A percentile compares a stretch with the other conserved stretches of the same genome.
These are phyloP conservation scores for Kokia cookei DNA, from an alignment of 441 rosid species.

Conservation along the genomic window DNA sequence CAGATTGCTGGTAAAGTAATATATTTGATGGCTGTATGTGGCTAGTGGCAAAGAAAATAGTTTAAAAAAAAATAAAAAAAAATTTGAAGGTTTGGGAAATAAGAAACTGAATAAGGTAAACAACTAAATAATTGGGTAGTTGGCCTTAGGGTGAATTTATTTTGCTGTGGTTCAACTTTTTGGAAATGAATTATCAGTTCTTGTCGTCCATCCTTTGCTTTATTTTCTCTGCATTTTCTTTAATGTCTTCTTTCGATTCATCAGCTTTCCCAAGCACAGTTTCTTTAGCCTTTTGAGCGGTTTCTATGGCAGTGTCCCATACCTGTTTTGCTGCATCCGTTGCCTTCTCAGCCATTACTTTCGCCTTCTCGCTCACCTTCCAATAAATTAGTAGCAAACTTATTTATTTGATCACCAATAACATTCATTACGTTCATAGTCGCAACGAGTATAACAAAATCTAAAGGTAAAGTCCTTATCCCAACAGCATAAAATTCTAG, in stretches of 20 bases:
- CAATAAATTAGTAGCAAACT: too few relatives aligned
- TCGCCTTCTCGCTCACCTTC: conserved; percentile 8
- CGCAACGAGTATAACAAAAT: not conserved
- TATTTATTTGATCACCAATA: not conserved
- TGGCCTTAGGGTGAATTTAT: not conserved
- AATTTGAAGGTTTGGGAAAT: not conserved
- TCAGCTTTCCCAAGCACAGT: conserved; percentile 12
- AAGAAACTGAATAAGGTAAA: not conserved
- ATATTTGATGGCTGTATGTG: too few relatives aligned
- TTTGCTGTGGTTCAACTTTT: not conserved
- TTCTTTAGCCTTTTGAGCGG: conserved; percentile 21
- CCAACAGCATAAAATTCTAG: not conserved
- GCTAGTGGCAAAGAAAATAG: too few relatives aligned
- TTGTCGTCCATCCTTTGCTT: conserved; percentile 20
- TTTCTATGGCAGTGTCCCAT: conserved; percentile 23
- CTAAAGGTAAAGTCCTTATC: not conserved
- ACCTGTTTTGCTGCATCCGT: conserved; percentile 20
- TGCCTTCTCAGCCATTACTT: conserved; percentile 3
- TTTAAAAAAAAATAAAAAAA: not conserved
- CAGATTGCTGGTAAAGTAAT: too few relatives aligned
- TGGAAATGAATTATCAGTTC: not conserved
- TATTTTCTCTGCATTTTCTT: conserved; percentile 15
- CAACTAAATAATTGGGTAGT: not conserved
- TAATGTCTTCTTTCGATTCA: conserved; percentile 9
- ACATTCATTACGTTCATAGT: not conserved